These are phyloP conservation scores for Postia placenta DNA, from an alignment of 768 basidiomycete genomes.

Conservation along the genomic window DNA sequence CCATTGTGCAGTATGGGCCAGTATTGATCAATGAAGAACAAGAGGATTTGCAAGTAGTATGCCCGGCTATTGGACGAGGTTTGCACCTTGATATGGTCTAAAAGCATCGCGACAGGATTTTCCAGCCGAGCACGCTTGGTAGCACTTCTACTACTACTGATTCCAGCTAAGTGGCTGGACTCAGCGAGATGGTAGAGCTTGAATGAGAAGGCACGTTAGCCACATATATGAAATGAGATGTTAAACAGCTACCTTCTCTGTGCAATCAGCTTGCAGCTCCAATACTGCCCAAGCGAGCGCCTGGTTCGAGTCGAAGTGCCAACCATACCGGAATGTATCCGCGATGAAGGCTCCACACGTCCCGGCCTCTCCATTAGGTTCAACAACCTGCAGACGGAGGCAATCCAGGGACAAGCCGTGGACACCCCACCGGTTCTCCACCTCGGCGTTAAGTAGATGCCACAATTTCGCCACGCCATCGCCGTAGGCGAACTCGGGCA, in stretches of 20 bases:
- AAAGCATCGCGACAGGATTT: slow-evolving; percentile 52
- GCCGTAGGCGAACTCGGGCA: slow-evolving; percentile 33
- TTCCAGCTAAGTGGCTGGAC: slow-evolving; percentile 36
- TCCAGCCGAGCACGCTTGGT: slow-evolving; percentile 51
- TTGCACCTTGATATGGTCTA: slow-evolving; percentile 40
- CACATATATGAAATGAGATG: background rate
- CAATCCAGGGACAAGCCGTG: slow-evolving; percentile 60
- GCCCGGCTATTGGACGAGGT: slow-evolving; percentile 30
- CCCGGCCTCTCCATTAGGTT: slow-evolving; percentile 11
- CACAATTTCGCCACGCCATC: slow-evolving; percentile 48
- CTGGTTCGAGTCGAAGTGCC: slow-evolving; percentile 62
- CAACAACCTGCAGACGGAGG: slow-evolving; percentile 47
- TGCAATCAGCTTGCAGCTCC: slow-evolving; percentile 77
- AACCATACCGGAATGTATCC: slow-evolving; percentile 65
- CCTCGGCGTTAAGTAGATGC: slow-evolving; percentile 54
- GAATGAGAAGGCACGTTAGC: background rate
- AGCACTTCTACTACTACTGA: slow-evolving; percentile 22
- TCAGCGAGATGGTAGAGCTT: slow-evolving; percentile 66
- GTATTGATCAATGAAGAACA: slow-evolving; percentile 81
- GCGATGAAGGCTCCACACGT: slow-evolving; percentile 45
- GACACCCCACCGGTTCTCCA: slow-evolving; percentile 57
- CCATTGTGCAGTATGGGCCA: slow-evolving; percentile 58
- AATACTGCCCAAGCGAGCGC: slow-evolving; percentile 76
- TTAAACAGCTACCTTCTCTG: slow-evolving; percentile 45
- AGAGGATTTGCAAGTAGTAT: slow-evolving; percentile 65